Evolutionary conservation across 345 rosid species (phyloP).

Genomic region (Viola odorata): DNA sequence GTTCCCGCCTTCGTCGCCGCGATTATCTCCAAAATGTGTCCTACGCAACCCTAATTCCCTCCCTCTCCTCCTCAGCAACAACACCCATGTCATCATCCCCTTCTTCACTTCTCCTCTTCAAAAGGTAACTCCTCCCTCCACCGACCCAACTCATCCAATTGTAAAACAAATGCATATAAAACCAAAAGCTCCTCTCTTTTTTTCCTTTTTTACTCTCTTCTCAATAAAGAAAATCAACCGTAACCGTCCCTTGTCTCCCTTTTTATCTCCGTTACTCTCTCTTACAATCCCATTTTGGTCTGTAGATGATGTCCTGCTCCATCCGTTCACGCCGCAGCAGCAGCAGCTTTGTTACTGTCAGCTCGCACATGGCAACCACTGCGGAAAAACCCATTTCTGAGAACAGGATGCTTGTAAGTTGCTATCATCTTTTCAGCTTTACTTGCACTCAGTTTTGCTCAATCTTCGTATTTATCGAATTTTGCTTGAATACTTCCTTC

Average conservation of each 20-base stretch:
- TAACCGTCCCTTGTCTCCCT: not conserved
- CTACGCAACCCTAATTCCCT: constrained; percentile 32
- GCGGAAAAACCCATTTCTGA: constrained; percentile 51
- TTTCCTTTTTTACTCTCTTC: not conserved
- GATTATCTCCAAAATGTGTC: constrained; percentile 35
- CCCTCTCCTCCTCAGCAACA: constrained; percentile 3
- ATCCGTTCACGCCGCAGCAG: constrained; percentile 33
- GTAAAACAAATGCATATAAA: not conserved
- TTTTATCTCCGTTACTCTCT: not conserved
- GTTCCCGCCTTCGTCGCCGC: constrained; percentile 41
- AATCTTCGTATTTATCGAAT: not conserved
- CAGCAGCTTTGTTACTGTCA: constrained; percentile 25
- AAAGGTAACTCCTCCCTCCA: constrained; percentile 23
- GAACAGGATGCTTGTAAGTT: constrained; percentile 77
- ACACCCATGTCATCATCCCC: constrained; percentile 24
- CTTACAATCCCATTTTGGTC: not conserved
- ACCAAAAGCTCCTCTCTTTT: not conserved
- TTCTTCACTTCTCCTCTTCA: constrained; percentile 8
- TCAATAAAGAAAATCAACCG: not conserved
- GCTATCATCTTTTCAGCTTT: not conserved
- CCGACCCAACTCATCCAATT: not conserved
- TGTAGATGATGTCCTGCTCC: constrained; percentile 49
- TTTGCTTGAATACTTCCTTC: not conserved
- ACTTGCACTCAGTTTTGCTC: no score
- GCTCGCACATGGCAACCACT: constrained; percentile 47